These are phyloP conservation scores for Pseudogymnoascus sp. DNA, from an alignment of 2,329 filamentous ascomycete genomes.

Conservation along the genomic window DNA sequence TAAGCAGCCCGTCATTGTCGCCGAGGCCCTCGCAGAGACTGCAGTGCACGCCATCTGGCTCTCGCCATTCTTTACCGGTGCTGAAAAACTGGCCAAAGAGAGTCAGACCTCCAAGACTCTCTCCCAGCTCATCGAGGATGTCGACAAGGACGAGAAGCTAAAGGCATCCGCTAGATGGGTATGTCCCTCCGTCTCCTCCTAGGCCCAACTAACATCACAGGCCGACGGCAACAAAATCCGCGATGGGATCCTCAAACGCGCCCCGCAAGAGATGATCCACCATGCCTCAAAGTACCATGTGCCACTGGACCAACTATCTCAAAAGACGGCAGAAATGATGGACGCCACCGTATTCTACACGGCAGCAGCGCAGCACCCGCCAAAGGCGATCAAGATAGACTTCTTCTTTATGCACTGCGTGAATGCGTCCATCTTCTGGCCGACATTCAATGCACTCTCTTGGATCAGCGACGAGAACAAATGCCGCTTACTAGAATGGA, in stretches of 20 bases:
- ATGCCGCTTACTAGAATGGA: slow-evolving; percentile 69
- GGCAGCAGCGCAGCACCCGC: slow-evolving; percentile 48
- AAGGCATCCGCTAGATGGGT: slow-evolving; percentile 39
- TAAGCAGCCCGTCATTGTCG: slow-evolving; percentile 70
- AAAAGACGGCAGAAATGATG: slow-evolving; percentile 60
- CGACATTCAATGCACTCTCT: slow-evolving; percentile 51
- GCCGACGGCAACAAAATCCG: slow-evolving; percentile 55
- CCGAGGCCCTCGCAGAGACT: slow-evolving; percentile 70
- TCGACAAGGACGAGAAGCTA: slow-evolving; percentile 49
- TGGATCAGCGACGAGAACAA: slow-evolving; percentile 57
- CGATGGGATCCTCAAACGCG: slow-evolving; percentile 59
- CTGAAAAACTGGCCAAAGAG: slow-evolving; percentile 40
- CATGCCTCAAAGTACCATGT: slow-evolving; percentile 53
- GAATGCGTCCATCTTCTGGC: slow-evolving; percentile 65
- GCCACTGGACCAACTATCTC: slow-evolving; percentile 38
- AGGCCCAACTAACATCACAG: neutral
- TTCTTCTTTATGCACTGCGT: slow-evolving; percentile 78
- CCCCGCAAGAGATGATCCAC: slow-evolving; percentile 53
- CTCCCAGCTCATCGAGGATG: slow-evolving; percentile 52
- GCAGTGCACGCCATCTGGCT: slow-evolving; percentile 58
- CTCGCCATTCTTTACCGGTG: slow-evolving; percentile 42
- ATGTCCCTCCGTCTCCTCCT: slow-evolving; percentile 14
- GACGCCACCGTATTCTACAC: slow-evolving; percentile 49
- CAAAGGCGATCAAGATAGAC: slow-evolving; percentile 65
- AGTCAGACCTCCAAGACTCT: slow-evolving; percentile 36